These are phyloP conservation scores for Colletotrichum cordylinicola DNA, from an alignment of 2,329 filamentous ascomycete genomes.

Conservation along the genomic window DNA sequence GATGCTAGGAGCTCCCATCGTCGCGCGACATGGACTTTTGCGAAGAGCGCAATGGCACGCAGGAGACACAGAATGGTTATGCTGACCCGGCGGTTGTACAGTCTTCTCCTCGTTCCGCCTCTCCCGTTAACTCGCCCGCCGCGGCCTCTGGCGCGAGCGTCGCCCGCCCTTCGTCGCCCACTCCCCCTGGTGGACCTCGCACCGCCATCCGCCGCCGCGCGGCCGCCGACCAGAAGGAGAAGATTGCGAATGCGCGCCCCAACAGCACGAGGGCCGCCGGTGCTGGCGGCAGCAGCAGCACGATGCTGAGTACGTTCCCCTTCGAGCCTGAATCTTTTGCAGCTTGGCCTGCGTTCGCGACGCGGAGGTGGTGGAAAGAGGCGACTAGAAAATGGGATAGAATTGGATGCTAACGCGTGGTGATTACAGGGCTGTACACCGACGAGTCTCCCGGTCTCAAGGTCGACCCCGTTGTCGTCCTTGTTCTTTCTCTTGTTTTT, in stretches of 20 bases:
- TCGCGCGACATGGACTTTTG: background rate
- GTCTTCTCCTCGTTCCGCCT: conserved; percentile 67
- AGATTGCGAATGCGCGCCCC: conserved; percentile 90
- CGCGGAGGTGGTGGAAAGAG: background rate
- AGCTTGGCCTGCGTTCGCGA: background rate
- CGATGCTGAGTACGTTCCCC: conserved; percentile 85
- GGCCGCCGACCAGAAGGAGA: conserved; percentile 96
- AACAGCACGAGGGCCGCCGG: conserved; percentile 92
- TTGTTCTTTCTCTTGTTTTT: conserved; percentile 95
- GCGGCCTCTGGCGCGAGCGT: conserved; percentile 72
- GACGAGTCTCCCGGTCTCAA: conserved; percentile 97
- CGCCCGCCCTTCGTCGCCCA: conserved; percentile 83
- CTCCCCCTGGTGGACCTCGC: conserved; percentile 90
- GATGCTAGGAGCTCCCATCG: background rate
- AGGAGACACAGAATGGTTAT: background rate
- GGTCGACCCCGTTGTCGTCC: conserved; percentile 96
- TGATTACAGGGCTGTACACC: conserved; percentile 80
- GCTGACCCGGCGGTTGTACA: conserved; percentile 29
- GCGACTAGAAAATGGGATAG: too few species aligned
- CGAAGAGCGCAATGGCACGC: background rate
- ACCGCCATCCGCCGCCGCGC: conserved; percentile 95
- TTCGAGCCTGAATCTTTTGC: background rate
- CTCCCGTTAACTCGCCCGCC: conserved; percentile 60
- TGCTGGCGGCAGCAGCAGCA: conserved; percentile 94
- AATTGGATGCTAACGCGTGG: conserved; percentile 29